These are phyloP conservation scores for Candida chilensis DNA, from an alignment of 805 yeast species.

Conservation along the genomic window DNA sequence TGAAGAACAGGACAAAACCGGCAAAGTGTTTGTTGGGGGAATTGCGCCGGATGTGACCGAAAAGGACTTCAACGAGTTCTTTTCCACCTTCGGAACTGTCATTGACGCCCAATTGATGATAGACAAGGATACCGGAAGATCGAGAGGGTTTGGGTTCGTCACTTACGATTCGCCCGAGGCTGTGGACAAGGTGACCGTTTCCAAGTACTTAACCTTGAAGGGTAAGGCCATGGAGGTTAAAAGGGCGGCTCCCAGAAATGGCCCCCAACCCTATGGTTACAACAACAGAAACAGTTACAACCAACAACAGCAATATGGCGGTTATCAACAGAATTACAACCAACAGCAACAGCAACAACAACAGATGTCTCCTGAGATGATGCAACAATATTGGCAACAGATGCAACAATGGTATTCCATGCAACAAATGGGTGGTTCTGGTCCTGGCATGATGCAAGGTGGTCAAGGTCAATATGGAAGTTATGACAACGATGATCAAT, in stretches of 20 bases:
- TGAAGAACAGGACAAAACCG: conserved; percentile 94
- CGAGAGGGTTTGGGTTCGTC: conserved; percentile 95
- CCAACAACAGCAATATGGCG: conserved; percentile 5
- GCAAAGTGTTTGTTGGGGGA: conserved; percentile 96
- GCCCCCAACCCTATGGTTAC: conserved; percentile 37
- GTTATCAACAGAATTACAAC: conserved; percentile 3
- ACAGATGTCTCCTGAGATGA: conserved; percentile 37
- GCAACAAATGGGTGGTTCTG: conserved; percentile 36
- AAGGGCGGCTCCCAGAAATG: conserved; percentile 76
- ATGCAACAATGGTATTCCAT: conserved; percentile 59
- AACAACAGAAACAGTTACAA: conserved; percentile 14
- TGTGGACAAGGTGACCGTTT: conserved; percentile 79
- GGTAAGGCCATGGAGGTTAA: conserved; percentile 82
- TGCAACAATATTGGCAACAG: conserved; percentile 56
- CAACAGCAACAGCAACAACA: conserved; percentile 3
- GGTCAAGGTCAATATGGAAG: conserved; percentile 4
- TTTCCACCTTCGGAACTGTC: conserved; percentile 80
- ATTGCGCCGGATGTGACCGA: conserved; percentile 91
- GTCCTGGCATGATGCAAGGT: conserved; percentile 10
- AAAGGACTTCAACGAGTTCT: conserved; percentile 77
- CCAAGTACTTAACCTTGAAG: conserved; percentile 73
- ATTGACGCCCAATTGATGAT: conserved; percentile 96
- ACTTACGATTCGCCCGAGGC: conserved; percentile 94
- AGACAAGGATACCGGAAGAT: conserved; percentile 93
- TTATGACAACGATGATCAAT: conserved; percentile 11